Conservation (phyloP, 2,329 filamentous ascomycete genomes). For the Hortaea sp. region DNA sequence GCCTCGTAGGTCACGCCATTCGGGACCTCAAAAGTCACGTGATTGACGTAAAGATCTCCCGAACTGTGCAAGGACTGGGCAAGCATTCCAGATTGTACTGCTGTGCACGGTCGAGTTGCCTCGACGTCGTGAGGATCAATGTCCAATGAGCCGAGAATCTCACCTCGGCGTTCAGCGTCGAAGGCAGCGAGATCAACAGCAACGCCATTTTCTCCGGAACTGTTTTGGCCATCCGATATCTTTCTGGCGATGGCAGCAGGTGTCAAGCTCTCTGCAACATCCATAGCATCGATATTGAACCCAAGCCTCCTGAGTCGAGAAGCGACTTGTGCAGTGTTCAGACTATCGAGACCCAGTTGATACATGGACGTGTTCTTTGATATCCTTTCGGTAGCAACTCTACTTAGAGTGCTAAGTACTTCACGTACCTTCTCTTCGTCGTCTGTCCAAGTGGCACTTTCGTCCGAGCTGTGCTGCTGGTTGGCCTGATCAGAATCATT, state of each 20-base stretch:
- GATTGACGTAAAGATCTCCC: constrained; percentile 67
- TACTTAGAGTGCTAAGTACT: constrained; percentile 50
- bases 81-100: constrained; percentile 70
- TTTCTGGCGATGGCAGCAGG: constrained; percentile 11
- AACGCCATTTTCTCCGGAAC: not conserved
- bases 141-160: constrained; percentile 23
- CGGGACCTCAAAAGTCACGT: constrained; percentile 47
- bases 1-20: constrained; percentile 26
- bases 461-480: not conserved
- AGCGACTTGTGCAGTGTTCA: constrained; percentile 72
- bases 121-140: constrained; percentile 37
- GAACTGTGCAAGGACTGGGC: constrained; percentile 59
- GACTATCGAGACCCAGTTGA: constrained; percentile 81
- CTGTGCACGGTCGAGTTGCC: constrained; percentile 64
- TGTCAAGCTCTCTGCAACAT: constrained; percentile 54
- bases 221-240: not conserved
- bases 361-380: constrained; percentile 62
- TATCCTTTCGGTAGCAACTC: constrained; percentile 42
- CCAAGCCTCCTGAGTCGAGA: constrained; percentile 52
- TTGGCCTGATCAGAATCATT: not conserved
- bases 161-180: constrained; percentile 31
- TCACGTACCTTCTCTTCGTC: constrained; percentile 45
- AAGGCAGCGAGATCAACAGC: constrained; percentile 43
- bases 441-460: constrained; percentile 36
- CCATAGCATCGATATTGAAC: constrained; percentile 52